These are phyloP conservation scores for Ogataea degrootiae DNA, from an alignment of 805 yeast genomes.

Conservation along the genomic window DNA sequence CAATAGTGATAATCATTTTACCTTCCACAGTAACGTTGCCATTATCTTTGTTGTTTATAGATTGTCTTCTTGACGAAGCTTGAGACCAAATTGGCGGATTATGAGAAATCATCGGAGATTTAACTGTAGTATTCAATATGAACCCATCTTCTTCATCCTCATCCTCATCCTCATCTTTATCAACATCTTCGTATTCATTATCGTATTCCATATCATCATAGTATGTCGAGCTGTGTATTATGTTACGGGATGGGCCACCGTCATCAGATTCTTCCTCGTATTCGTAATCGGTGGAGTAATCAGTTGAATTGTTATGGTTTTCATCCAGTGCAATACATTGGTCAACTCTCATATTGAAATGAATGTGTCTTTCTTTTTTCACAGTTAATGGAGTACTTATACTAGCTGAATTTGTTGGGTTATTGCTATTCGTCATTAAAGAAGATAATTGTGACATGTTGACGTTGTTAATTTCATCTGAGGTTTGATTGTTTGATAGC, in stretches of 20 bases:
- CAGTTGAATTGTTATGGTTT: slow-evolving; percentile 20
- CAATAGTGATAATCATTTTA: slow-evolving; percentile 50
- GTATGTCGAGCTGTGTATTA: neutral
- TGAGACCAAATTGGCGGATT: slow-evolving; percentile 21
- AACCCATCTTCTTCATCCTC: slow-evolving; percentile 25
- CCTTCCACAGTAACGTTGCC: neutral
- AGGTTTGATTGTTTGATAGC: slow-evolving; percentile 16
- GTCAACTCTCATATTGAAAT: slow-evolving; percentile 89
- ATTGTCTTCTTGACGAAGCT: slow-evolving; percentile 8
- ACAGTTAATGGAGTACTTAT: slow-evolving; percentile 2
- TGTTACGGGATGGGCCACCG: slow-evolving; percentile 13
- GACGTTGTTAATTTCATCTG: slow-evolving; percentile 7
- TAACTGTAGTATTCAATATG: slow-evolving; percentile 16
- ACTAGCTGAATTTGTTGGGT: neutral
- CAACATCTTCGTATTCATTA: slow-evolving; percentile 18
- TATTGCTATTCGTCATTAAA: neutral
- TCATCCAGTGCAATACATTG: slow-evolving; percentile 79
- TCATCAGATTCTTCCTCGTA: slow-evolving; percentile 22
- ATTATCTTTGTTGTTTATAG: slow-evolving; percentile 1
- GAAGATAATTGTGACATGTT: neutral
- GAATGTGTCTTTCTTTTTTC: slow-evolving; percentile 64
- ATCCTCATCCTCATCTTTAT: slow-evolving; percentile 19
- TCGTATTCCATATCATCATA: slow-evolving; percentile 24
- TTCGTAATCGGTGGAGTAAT: slow-evolving; percentile 21
- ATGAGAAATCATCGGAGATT: slow-evolving; percentile 22